Evolutionary conservation across 2,329 filamentous ascomycete genomes (phyloP), one percentile per base, ranked within the genome.

Genomic region (Ophiocordyceps polyrhachis-furcata): DNA sequence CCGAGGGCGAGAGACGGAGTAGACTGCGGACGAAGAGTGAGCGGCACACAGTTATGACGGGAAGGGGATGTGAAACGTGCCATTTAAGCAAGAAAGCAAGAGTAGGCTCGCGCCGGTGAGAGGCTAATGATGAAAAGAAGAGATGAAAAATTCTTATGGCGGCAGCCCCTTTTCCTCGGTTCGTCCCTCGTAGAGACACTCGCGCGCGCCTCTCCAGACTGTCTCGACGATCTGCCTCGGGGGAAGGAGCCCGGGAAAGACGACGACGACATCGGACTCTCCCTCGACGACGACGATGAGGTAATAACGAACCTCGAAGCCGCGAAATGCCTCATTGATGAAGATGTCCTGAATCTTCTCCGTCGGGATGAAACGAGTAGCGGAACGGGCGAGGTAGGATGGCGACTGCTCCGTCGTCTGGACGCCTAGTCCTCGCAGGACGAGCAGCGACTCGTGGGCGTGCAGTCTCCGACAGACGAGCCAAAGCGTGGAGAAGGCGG

Each of bases 281-380:
- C 80, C 87, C 53, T 93, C 83, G 17, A 96, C 86, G 44, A 96
- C 81, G 28, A 96, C 83, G 5, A 85, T 77, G 9, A 98, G 66
- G 57, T 94, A 95, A 57, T 89, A 93, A 38, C 81, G 69, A 32
- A 96, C 87, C 63, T 88, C 85, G 56, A 95, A 93, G 1, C 88
- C 88, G 46, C 76, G 77, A 62, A 96, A 96, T 4, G 88, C 91
- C 67, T 98, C 91, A 59, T 95, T 87, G 43, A 98, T 83, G 45
- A 95, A 76, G 46, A 98, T 81, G 59, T 98, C 91, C 57, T 84
- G 84, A 47, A 98, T 93, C 62, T 85, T 80, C 41, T 82, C 83
- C 0, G 89, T 94, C 0, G 91, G 89, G 47, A 98, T 96, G 60
- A 79, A 73, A 46, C 73, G 62, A 55, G 72, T 71, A 45, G 64